Conservation (phyloP, 2,329 filamentous ascomycete species). For the Penicillium sp. region DNA sequence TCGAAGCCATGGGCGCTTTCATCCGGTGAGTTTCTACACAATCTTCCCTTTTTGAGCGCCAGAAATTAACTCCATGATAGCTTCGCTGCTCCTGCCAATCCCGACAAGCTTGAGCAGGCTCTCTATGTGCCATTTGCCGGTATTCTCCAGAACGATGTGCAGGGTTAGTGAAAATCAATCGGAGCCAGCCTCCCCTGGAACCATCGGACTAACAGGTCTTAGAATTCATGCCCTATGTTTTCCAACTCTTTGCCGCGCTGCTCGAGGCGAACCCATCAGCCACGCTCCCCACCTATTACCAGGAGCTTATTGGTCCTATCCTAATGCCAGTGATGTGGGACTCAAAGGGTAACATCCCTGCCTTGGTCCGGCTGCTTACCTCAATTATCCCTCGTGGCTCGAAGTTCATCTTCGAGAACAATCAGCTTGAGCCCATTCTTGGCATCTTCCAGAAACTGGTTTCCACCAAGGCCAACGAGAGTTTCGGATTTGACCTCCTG, state of each 20-base stretch:
- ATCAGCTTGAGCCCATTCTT: slow-evolving; percentile 83
- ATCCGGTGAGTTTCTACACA: slow-evolving; percentile 54
- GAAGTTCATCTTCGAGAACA: slow-evolving; percentile 67
- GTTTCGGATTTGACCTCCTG: slow-evolving; percentile 82
- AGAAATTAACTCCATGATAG: slow-evolving; percentile 28
- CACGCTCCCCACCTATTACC: slow-evolving; percentile 76
- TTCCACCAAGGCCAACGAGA: slow-evolving; percentile 75
- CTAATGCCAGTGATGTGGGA: slow-evolving; percentile 85
- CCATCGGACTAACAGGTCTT: slow-evolving; percentile 30
- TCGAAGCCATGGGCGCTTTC: slow-evolving; percentile 87
- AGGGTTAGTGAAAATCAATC: slow-evolving; percentile 51
- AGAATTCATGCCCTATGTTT: slow-evolving; percentile 96
- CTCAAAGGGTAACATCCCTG: slow-evolving; percentile 85
- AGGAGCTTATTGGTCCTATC: slow-evolving; percentile 71
- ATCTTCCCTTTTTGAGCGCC: not conserved
- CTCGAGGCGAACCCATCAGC: slow-evolving; percentile 79
- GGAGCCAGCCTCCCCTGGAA: not conserved
- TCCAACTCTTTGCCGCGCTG: slow-evolving; percentile 89
- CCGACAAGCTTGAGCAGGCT: slow-evolving; percentile 70
- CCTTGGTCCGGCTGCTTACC: slow-evolving; percentile 76
- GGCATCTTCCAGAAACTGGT: slow-evolving; percentile 93
- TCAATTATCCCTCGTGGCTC: slow-evolving; percentile 78
- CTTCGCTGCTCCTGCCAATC: slow-evolving; percentile 65
- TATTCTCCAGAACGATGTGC: slow-evolving; percentile 76
- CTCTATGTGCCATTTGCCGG: slow-evolving; percentile 80